These are phyloP conservation scores for Vigna radiata DNA, from an alignment of 306 rosid genomes.

Conservation along the genomic window DNA sequence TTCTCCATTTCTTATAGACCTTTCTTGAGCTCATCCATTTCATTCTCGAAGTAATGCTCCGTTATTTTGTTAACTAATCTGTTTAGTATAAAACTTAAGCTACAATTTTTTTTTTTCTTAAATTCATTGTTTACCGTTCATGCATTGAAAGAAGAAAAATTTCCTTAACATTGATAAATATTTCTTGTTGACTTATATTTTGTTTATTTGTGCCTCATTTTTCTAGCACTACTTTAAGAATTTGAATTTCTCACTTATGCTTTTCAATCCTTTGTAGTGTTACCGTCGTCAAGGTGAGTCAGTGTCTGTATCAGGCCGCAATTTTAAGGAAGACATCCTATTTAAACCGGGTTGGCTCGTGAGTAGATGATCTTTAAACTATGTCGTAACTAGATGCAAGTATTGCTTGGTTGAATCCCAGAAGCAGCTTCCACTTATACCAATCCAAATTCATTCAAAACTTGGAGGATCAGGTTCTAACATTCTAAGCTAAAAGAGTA, in stretches of 20 bases:
- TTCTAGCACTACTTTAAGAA: background rate
- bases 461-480: conserved; percentile 27
- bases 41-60: background rate
- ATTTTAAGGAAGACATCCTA: conserved; percentile 78
- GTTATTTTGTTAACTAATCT: conserved; percentile 8
- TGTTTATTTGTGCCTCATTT: conserved; percentile 1
- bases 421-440: conserved; percentile 32
- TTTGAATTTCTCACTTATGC: conserved; percentile 12
- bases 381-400: conserved; percentile 18
- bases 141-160: background rate
- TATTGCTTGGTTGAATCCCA: conserved; percentile 21
- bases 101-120: background rate
- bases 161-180: background rate
- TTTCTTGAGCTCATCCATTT: conserved; percentile 20
- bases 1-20: background rate
- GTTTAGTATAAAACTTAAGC: background rate
- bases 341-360: conserved; percentile 96
- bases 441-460: conserved; percentile 27
- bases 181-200: background rate
- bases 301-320: conserved; percentile 86
- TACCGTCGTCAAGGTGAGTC: conserved; percentile 97
- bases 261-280: conserved; percentile 70
- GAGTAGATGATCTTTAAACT: conserved; percentile 57
- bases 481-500: conserved; percentile 2
- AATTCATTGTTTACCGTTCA: background rate